phyloP scores from a whole-genome alignment of 129 eudicot genomes.

The Chrysanthemum makinoi region DNA sequence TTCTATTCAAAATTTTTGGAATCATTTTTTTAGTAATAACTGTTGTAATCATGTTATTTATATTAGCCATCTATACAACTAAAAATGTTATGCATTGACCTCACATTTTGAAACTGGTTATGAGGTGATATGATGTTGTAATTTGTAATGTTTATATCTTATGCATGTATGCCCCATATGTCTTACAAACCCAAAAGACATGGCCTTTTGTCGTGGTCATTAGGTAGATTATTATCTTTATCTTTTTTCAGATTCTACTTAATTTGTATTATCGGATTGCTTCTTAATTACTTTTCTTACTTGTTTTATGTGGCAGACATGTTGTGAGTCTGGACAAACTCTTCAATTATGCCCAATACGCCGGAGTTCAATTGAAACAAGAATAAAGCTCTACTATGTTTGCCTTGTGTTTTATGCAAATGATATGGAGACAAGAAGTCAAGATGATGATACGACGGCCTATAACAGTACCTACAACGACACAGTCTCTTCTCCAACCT shows the following conservation, averaged over 20 bases:
- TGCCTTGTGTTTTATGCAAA: conserved; percentile 12
- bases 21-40: background rate
- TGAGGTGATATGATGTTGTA: background rate
- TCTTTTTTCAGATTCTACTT: background rate
- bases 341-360: conserved; percentile 83
- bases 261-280: background rate
- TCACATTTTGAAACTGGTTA: background rate
- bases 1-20: background rate
- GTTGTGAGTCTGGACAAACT: conserved; percentile 81
- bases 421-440: conserved; percentile 23
- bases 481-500: conserved; percentile 12
- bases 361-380: conserved; percentile 64
- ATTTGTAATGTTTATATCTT: background rate
- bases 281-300: background rate
- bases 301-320: conserved; percentile 53
- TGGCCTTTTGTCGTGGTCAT: conserved; percentile 99
- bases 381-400: conserved; percentile 79
- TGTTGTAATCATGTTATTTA: background rate
- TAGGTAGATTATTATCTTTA: conserved; percentile 52
- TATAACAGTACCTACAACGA: conserved; percentile 5
- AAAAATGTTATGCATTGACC: background rate
- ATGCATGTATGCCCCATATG: conserved; percentile 88
- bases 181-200: conserved; percentile 84
- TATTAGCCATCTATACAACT: background rate
- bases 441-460: conserved; percentile 20